A percentile compares a stretch with the other conserved stretches of the same genome.
phyloP scores from a whole-genome alignment of 208 protist genomes.

The Crithidia thermophila region DNA sequence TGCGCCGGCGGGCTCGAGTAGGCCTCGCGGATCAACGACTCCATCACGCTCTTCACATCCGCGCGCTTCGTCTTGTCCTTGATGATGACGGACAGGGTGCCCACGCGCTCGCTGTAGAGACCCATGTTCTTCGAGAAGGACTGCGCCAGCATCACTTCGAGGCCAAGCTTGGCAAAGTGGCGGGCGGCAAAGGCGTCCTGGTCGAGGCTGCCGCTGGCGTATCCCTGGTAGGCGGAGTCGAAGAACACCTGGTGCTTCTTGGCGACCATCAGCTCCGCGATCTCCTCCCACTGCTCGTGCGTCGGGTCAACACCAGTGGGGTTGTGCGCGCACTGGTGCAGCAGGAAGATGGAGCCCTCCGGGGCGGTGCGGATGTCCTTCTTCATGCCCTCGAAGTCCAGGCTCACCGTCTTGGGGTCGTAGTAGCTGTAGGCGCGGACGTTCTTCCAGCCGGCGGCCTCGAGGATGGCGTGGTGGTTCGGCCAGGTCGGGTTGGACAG shows the following conservation, averaged over 20 bases:
- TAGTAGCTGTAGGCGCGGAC: slow-evolving; percentile 85
- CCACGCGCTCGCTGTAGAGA: slow-evolving; percentile 96
- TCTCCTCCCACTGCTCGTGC: slow-evolving; percentile 94
- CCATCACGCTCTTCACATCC: slow-evolving; percentile 74
- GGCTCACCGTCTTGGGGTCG: slow-evolving; percentile 47
- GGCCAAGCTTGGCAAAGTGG: slow-evolving; percentile 73
- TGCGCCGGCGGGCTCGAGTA: slow-evolving; percentile 97
- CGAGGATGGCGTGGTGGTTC: slow-evolving; percentile 83
- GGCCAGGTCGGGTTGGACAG: slow-evolving; percentile 89
- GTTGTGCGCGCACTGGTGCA: slow-evolving; percentile 99
- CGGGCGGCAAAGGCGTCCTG: slow-evolving; percentile 90
- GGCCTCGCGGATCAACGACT: slow-evolving; percentile 89
- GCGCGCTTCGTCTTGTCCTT: slow-evolving; percentile 55
- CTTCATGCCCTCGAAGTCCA: slow-evolving; percentile 91
- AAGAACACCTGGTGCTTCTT: slow-evolving; percentile 95
- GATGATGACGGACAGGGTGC: slow-evolving; percentile 81
- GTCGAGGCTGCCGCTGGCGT: slow-evolving; percentile 97
- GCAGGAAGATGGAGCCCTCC: slow-evolving; percentile 92
- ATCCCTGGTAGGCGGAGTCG: slow-evolving; percentile 97
- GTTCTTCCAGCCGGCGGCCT: slow-evolving; percentile 57
- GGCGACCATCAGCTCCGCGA: slow-evolving; percentile 85
- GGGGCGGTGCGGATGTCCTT: slow-evolving; percentile 72
- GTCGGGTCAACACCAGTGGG: slow-evolving; percentile 98
- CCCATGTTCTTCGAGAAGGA: slow-evolving; percentile 99
- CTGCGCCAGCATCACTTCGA: slow-evolving; percentile 91